phyloP scores from a whole-genome alignment of 2,329 filamentous ascomycete species.

The Pyrenophora tritici-repentis region DNA sequence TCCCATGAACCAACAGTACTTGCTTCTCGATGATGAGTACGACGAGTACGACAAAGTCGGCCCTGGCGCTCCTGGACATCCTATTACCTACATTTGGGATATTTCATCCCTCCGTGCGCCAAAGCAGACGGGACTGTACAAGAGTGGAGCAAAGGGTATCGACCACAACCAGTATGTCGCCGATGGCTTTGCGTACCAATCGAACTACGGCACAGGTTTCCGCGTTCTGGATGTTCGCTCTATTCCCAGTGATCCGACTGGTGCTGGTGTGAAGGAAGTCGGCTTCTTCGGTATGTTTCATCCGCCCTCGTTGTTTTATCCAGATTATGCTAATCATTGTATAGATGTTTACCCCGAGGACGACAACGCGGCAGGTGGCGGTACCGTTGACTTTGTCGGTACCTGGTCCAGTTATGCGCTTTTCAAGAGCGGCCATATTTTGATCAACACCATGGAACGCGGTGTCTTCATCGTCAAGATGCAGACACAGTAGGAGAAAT shows the following conservation, averaged over 20 bases:
- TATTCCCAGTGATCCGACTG: conserved; percentile 49
- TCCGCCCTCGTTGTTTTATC: not conserved
- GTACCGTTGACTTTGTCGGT: conserved; percentile 51
- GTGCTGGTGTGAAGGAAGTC: conserved; percentile 49
- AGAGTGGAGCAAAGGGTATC: conserved; percentile 46
- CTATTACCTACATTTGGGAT: conserved; percentile 49
- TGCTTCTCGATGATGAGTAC: conserved; percentile 49
- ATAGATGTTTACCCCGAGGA: conserved; percentile 51
- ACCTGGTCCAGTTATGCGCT: conserved; percentile 51
- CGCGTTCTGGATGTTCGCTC: conserved; percentile 50
- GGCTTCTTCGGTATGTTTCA: conserved; percentile 44
- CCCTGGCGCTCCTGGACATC: conserved; percentile 40
- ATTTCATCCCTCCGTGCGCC: conserved; percentile 41
- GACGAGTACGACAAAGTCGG: conserved; percentile 47
- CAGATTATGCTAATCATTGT: conserved; percentile 3
- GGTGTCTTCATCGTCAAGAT: conserved; percentile 47
- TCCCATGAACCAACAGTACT: conserved; percentile 40
- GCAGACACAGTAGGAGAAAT: conserved; percentile 24
- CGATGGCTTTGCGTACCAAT: conserved; percentile 50
- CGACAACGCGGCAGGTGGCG: conserved; percentile 46
- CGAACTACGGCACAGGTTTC: conserved; percentile 52
- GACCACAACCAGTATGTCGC: conserved; percentile 57
- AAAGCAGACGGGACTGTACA: conserved; percentile 52
- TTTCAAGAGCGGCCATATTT: conserved; percentile 48
- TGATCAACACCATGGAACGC: conserved; percentile 50